phyloP scores from a whole-genome alignment of 345 rosid genomes.

The Punica granatum region DNA sequence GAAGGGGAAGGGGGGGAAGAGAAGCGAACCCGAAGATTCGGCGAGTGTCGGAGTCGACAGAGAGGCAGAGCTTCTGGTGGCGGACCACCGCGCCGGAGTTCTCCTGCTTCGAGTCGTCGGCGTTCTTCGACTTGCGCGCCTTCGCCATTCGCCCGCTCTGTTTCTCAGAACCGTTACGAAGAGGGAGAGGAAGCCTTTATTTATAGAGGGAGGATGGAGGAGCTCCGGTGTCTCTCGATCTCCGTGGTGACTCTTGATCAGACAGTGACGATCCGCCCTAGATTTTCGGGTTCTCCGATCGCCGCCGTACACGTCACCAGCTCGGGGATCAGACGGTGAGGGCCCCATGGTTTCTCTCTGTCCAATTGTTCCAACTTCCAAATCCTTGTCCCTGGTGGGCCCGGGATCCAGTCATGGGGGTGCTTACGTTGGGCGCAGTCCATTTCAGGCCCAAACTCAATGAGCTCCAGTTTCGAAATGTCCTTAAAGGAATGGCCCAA shows the following conservation, averaged over 20 bases:
- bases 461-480: no score
- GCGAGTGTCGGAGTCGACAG: conserved; percentile 58
- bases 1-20: not conserved
- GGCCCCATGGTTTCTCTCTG: not conserved
- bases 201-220: not conserved
- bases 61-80: conserved; percentile 94
- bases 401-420: no score
- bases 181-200: not conserved
- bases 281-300: not conserved
- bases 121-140: conserved; percentile 74
- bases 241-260: not conserved
- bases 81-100: conserved; percentile 71
- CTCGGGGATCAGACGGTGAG: not conserved
- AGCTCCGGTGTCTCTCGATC: not conserved
- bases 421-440: no score
- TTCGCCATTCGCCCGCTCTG: conserved; percentile 50
- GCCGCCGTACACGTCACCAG: not conserved
- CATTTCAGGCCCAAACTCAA: no score
- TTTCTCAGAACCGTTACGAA: not conserved
- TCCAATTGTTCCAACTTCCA: no score
- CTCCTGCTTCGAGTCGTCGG: conserved; percentile 60
- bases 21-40: conserved; percentile 68
- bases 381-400: no score
- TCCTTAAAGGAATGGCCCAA: no score
- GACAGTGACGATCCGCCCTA: conserved; percentile 2